Base-by-base conservation (phyloP, 2,329 filamentous ascomycete species). In the Monosporascus cannonballus region DNA sequence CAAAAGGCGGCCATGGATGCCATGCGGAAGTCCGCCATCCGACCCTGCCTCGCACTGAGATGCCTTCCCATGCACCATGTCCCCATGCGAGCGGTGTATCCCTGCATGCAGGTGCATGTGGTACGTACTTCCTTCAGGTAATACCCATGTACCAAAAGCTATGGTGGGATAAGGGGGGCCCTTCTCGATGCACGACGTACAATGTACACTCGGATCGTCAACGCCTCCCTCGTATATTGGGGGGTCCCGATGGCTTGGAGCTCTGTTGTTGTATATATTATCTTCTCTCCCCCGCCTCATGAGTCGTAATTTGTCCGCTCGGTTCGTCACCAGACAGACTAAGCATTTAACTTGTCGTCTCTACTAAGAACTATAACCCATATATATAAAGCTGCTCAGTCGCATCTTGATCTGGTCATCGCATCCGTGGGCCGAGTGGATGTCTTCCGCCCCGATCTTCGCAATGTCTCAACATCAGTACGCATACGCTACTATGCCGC, bases 381-480 rank as follows among this genome's bases (percentile, higher is more conserved):
- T 6, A 46, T 22, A 25, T 46, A 46, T 30, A 46, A 51, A 38
- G 24, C 49, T 48, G 53, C 24, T 51, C 20, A 34, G 25, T 22
- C 30, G 38, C 18, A 44, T 46, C 44, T 48, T 39, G 14, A 18
- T 53, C 41, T 41, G 20, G 18, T 27, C 50, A 49, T 58, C 60
- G 11, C 20, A 22, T 25, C 42, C 14, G n/a, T 46, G 42, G 24
- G 24, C 24, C 24, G 14, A 25, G 42, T 27, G 22, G n/a, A 46
- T 46, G 22, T 46, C 42, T 27, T 49, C 50, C 52, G 51, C 52
- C 52, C 54, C 61, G 46, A 76, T 76, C 73, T 76, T 71, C 64
- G 61, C 70, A 61, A 73, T 74, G 69, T 64, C 71, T 36, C 71
- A 74, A 59, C 72, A 73, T 48, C 68, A 69, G 58, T 75, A 74